Conservation (phyloP, 2,329 filamentous ascomycete genomes). For the Hypomyces rosellus region DNA sequence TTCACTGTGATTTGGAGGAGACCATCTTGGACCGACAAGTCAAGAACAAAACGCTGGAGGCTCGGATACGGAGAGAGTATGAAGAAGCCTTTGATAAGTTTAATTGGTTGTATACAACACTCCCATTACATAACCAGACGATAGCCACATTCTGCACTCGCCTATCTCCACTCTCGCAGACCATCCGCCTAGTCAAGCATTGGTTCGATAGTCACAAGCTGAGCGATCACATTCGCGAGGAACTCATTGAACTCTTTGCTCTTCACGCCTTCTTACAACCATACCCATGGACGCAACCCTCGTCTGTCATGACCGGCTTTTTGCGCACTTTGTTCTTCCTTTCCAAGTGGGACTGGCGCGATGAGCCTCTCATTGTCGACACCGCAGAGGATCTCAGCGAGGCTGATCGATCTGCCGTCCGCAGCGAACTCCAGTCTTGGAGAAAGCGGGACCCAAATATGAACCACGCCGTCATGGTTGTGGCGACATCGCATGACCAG, state of each 20-base stretch:
- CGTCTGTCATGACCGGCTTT: slow-evolving; percentile 73
- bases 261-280: slow-evolving; percentile 73
- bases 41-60: slow-evolving; percentile 64
- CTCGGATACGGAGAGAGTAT: slow-evolving; percentile 60
- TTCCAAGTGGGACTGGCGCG: slow-evolving; percentile 86
- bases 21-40: slow-evolving; percentile 71
- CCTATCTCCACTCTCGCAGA: slow-evolving; percentile 70
- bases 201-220: slow-evolving; percentile 88
- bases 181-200: slow-evolving; percentile 77
- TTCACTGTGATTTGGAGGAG: slow-evolving; percentile 84
- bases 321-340: slow-evolving; percentile 73
- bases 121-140: slow-evolving; percentile 75
- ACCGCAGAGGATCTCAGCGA: slow-evolving; percentile 54
- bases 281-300: slow-evolving; percentile 72
- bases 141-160: slow-evolving; percentile 75
- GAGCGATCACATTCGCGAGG: slow-evolving; percentile 65
- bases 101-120: slow-evolving; percentile 63
- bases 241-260: slow-evolving; percentile 79
- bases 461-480: slow-evolving; percentile 76
- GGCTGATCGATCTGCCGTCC: slow-evolving; percentile 55
- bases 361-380: slow-evolving; percentile 76
- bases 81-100: slow-evolving; percentile 63
- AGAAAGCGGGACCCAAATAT: slow-evolving; percentile 81
- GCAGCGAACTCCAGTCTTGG: slow-evolving; percentile 73
- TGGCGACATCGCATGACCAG: slow-evolving; percentile 69